phyloP scores from a whole-genome alignment of 257 asterid species.

The Solanum ossicruentum region DNA sequence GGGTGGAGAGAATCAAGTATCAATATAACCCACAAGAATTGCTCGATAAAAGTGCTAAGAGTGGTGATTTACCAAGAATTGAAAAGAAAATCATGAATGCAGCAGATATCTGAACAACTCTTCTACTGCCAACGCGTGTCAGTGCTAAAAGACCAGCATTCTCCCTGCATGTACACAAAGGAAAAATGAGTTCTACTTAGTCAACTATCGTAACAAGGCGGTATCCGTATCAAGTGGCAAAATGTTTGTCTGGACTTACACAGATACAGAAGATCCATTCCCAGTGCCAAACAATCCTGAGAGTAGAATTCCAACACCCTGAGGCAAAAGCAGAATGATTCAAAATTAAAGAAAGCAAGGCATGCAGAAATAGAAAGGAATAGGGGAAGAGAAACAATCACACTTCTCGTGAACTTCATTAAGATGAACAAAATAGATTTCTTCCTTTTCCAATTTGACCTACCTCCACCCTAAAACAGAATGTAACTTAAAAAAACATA shows the following conservation, averaged over 20 bases:
- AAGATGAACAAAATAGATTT: not conserved
- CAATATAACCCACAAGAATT: not conserved
- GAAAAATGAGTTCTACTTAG: not conserved
- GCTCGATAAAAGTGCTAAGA: not conserved
- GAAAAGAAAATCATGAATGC: conserved; percentile 96
- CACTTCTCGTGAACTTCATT: not conserved
- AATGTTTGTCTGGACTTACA: conserved; percentile 34
- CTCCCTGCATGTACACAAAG: conserved; percentile 32
- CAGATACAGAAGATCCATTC: conserved; percentile 78
- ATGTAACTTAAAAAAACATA: not conserved
- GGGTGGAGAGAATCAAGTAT: not conserved
- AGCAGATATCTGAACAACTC: conserved; percentile 93
- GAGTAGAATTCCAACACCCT: conserved; percentile 78
- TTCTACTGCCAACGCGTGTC: conserved; percentile 89
- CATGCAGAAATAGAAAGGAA: not conserved
- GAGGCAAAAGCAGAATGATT: conserved; percentile 3
- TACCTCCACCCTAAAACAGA: not conserved
- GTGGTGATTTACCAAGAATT: conserved; percentile 48
- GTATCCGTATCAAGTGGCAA: not conserved
- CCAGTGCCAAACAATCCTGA: conserved; percentile 79
- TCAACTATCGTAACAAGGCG: not conserved
- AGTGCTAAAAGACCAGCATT: conserved; percentile 86
- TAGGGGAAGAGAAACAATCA: not conserved
- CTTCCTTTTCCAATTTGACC: not conserved
- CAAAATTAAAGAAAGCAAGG: not conserved